These are phyloP conservation scores for Escallonia rubra DNA, from an alignment of 129 eudicot genomes.

Conservation along the genomic window DNA sequence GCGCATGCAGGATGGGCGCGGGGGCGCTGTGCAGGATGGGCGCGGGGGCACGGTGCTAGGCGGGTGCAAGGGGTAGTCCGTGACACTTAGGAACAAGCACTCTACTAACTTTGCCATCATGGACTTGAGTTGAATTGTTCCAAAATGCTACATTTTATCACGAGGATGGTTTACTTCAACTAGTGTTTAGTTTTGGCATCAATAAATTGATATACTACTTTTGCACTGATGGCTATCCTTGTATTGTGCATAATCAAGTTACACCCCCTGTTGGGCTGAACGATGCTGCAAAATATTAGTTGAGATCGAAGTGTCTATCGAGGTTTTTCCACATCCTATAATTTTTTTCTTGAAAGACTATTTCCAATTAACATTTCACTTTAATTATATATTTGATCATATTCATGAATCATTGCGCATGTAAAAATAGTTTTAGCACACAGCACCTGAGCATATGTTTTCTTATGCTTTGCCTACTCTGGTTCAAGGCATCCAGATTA, in stretches of 20 bases:
- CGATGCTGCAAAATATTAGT: slow-evolving; percentile 78
- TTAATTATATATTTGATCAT: neutral
- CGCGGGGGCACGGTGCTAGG: too few relatives aligned
- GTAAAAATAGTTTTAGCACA: slow-evolving; percentile 95
- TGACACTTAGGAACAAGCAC: too few relatives aligned
- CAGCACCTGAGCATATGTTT: slow-evolving; percentile 88
- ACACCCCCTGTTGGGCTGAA: slow-evolving; percentile 89
- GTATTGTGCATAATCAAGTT: slow-evolving; percentile 27
- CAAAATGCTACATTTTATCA: too few relatives aligned
- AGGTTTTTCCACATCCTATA: slow-evolving; percentile 44
- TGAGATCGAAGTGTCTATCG: slow-evolving; percentile 62
- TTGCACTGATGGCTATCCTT: neutral
- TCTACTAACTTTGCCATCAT: too few relatives aligned
- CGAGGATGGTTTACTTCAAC: too few relatives aligned
- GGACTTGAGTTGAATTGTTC: too few relatives aligned
- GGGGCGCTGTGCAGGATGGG: too few relatives aligned
- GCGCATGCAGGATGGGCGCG: too few relatives aligned
- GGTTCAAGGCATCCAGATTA: slow-evolving; percentile 82
- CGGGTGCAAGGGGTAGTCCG: too few relatives aligned
- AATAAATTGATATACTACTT: too few relatives aligned
- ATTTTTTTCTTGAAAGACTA: neutral
- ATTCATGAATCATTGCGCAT: slow-evolving; percentile 23
- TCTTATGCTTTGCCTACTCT: slow-evolving; percentile 78
- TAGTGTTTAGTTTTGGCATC: too few relatives aligned
- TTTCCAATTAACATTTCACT: neutral